Evolutionary conservation across 306 rosid genomes (phyloP), one percentile per base, ranked within the genome.

Genomic region (Sophora flavescens): DNA sequence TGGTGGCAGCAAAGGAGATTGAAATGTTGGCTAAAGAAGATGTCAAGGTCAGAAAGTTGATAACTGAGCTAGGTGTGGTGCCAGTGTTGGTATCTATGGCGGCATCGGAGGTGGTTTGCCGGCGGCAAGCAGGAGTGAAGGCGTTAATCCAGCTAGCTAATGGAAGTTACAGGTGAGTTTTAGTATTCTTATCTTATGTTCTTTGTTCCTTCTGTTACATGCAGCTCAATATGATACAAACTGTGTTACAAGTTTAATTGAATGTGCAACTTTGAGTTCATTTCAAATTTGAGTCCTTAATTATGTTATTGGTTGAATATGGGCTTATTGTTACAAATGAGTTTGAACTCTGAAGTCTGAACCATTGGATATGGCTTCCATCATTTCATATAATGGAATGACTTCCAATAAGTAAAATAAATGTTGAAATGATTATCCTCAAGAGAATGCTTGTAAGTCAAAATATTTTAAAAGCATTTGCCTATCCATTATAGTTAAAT

Each of bases 41-140:
- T 62, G 73, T 71, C 18, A 91, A 84, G 82, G 54, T 80, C 3
- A 88, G 84, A 64, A 91, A 85, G 76, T 60, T 86, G 72, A 79
- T 87, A 62, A 82, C 78, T 14, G 90, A 86, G 80, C 82, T 93
- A 10, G 89, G 93, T 1, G 88, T 93, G 58, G 79, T 93, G 9
- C 92, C 86, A 0, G 87, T 89, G 28, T 78, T 93, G 86, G 94
- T 91, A 7, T 66, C 86, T 41, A 83, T 93, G 98, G 88, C 75
- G 26, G 81, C 70, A 3, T 89, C 86, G 1, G 85, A 66, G 35
- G 85, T 70, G 32, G 51, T 80, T 42, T 18, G 14, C 13, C 74
- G 85, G 15, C 89, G 74, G 63, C 81, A 32, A 11, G 81, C 68
- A 1, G 92, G 88, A 2, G 50, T 85, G 5, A 79, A 47, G 22